Evolutionary conservation across 129 eudicot species (phyloP).

Genomic region (Saussurea involucrata): DNA sequence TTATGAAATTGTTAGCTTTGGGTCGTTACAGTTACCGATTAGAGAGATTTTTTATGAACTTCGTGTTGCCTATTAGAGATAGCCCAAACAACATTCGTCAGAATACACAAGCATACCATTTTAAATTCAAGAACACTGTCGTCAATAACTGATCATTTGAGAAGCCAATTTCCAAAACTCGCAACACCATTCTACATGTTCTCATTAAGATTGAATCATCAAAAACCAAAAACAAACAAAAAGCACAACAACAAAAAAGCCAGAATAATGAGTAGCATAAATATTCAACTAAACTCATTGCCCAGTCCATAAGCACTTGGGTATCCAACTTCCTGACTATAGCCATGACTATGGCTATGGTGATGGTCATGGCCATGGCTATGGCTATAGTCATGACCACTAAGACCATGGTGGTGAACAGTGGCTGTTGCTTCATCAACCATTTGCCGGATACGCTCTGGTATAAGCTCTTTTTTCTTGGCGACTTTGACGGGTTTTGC

Average conservation of each 20-base stretch:
- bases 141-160: too few species aligned
- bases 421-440: constrained; percentile 36
- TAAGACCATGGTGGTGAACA: constrained; percentile 40
- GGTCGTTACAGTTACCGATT: too few species aligned
- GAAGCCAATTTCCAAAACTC: too few species aligned
- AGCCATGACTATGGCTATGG: constrained; percentile 33
- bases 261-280: neutral
- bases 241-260: neutral
- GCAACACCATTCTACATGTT: neutral
- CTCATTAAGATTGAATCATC: neutral
- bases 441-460: constrained; percentile 50
- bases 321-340: constrained; percentile 21
- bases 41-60: too few species aligned
- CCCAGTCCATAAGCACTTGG: constrained; percentile 35
- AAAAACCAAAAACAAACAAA: neutral
- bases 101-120: too few species aligned
- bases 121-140: too few species aligned
- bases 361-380: constrained; percentile 38
- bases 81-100: too few species aligned
- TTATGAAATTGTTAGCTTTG: too few species aligned
- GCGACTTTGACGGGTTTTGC: constrained; percentile 47
- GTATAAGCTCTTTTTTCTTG: constrained; percentile 54
- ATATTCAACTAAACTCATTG: constrained; percentile 22
- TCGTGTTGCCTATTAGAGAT: too few species aligned
- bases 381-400: constrained; percentile 34